Evolutionary conservation across 176 grass and related monocot species (phyloP).

Genomic region (Rhynchospora pubera): DNA sequence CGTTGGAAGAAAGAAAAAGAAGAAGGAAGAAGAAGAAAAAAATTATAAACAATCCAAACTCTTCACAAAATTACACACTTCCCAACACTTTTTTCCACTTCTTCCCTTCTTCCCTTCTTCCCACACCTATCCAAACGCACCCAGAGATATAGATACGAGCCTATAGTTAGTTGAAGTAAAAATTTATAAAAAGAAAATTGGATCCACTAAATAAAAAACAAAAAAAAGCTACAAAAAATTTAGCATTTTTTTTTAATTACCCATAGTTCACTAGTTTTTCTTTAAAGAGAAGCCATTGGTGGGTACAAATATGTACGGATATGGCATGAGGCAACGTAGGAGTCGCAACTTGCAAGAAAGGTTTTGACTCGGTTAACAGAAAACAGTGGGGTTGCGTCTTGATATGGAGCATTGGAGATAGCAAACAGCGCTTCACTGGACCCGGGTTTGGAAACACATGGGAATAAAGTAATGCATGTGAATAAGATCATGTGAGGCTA

Average conservation of each 20-base stretch:
- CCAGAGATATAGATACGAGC: too few relatives aligned
- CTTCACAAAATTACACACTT: too few relatives aligned
- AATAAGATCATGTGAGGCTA: background rate
- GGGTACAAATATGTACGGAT: background rate
- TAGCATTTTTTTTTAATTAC: background rate
- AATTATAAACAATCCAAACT: too few relatives aligned
- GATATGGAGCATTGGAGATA: background rate
- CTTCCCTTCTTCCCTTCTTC: too few relatives aligned
- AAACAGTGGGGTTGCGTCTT: background rate
- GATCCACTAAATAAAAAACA: background rate
- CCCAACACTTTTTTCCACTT: too few relatives aligned
- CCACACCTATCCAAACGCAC: too few relatives aligned
- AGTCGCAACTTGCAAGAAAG: background rate
- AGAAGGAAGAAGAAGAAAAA: too few relatives aligned
- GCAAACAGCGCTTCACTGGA: background rate
- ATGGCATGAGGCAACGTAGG: background rate
- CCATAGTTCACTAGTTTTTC: background rate
- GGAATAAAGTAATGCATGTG: background rate
- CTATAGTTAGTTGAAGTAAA: background rate
- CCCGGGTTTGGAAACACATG: background rate
- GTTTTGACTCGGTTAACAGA: constrained; percentile 2
- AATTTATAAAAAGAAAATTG: background rate
- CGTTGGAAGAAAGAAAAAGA: too few relatives aligned
- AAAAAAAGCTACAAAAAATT: too few relatives aligned
- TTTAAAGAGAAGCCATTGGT: background rate